These are phyloP conservation scores for Spergularia marina DNA, from an alignment of 148 eudicot species.

Conservation along the genomic window DNA sequence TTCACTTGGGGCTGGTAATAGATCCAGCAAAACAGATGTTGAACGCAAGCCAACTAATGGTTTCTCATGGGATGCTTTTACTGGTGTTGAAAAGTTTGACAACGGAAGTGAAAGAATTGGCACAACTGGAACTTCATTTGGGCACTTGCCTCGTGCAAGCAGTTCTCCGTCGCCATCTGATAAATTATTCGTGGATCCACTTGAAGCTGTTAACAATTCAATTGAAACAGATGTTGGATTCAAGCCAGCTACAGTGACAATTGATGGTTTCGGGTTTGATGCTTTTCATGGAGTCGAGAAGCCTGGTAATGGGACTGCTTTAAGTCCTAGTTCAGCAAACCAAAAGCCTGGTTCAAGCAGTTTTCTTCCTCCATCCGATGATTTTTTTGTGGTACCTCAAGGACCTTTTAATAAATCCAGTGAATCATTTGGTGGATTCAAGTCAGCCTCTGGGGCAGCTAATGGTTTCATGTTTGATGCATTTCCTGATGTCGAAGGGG, in stretches of 20 bases:
- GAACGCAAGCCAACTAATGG: background rate
- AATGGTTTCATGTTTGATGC: too few relatives aligned
- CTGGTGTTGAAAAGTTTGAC: background rate
- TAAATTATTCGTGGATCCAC: background rate
- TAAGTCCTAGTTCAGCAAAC: too few relatives aligned
- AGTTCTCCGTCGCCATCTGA: background rate
- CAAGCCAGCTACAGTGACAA: background rate
- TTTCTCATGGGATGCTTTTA: conserved; percentile 3
- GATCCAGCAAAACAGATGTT: background rate
- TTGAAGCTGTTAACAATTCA: background rate
- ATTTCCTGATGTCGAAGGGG: too few relatives aligned
- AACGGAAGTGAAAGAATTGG: background rate
- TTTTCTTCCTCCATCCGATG: too few relatives aligned
- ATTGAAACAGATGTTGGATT: background rate
- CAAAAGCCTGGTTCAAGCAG: too few relatives aligned
- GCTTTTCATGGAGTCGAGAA: conserved; percentile 6
- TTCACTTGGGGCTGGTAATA: background rate
- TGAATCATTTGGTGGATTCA: too few relatives aligned
- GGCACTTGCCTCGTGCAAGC: conserved; percentile 4
- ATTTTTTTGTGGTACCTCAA: too few relatives aligned
- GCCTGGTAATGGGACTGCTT: too few relatives aligned
- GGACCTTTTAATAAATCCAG: too few relatives aligned
- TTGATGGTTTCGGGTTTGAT: conserved; percentile 4
- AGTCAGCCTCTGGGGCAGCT: too few relatives aligned
- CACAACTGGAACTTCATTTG: conserved; percentile 2